These are phyloP conservation scores for Aspergillus diversus DNA, from an alignment of 495 filamentous ascomycete genomes.

Conservation along the genomic window DNA sequence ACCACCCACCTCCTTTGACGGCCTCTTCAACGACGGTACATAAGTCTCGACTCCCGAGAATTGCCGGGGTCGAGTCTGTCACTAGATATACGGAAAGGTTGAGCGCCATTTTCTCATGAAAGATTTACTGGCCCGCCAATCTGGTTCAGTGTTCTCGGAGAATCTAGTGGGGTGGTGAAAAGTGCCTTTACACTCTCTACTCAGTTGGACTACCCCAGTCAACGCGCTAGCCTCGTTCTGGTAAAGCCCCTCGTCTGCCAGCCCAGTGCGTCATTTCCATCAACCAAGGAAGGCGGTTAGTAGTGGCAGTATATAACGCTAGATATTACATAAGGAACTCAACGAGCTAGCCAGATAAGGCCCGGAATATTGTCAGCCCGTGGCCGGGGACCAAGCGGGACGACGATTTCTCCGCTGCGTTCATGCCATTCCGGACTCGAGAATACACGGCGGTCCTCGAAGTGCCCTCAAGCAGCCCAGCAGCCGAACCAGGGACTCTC, in stretches of 20 bases:
- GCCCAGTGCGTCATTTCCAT: too few species aligned
- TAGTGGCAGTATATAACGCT: neutral
- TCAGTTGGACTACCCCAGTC: too few species aligned
- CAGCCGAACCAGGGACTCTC: neutral
- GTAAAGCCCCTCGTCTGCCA: too few species aligned
- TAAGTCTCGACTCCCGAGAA: conserved; percentile 73
- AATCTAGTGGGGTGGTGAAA: neutral
- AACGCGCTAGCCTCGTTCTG: too few species aligned
- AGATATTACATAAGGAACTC: too few species aligned
- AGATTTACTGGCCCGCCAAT: neutral
- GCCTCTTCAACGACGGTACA: conserved; percentile 75
- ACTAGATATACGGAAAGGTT: conserved; percentile 83
- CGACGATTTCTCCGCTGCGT: conserved; percentile 18
- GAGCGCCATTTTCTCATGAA: conserved; percentile 34
- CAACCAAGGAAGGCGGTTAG: too few species aligned
- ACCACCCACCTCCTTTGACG: conserved; percentile 64
- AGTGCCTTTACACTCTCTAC: neutral
- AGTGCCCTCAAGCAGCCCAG: conserved; percentile 36
- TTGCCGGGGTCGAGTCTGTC: conserved; percentile 83
- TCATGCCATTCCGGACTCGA: conserved; percentile 28
- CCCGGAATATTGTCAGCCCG: neutral
- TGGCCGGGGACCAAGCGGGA: conserved; percentile 4
- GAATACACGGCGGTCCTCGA: conserved; percentile 57
- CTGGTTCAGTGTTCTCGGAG: neutral
- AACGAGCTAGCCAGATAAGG: too few species aligned